phyloP scores from a whole-genome alignment of 345 rosid genomes.

The Erucastrum elatum region DNA sequence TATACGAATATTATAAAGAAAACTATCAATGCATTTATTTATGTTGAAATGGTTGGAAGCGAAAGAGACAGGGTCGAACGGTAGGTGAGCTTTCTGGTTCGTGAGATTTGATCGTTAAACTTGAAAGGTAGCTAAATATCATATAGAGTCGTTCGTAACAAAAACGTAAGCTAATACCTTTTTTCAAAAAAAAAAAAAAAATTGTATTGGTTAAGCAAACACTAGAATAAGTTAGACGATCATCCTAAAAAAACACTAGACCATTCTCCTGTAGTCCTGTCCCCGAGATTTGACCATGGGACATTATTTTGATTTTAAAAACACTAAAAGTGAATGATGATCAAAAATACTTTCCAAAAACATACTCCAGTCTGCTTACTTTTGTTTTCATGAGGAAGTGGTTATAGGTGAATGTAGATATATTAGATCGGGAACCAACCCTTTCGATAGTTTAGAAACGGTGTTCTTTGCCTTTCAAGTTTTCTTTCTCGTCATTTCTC shows the following conservation, averaged over 20 bases:
- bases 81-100: constrained; percentile 10
- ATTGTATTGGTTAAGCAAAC: not conserved
- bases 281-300: not conserved
- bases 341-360: not conserved
- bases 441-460: not conserved
- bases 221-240: not conserved
- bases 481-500: not conserved
- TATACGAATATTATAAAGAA: not conserved
- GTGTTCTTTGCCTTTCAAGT: not conserved
- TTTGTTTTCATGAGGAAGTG: not conserved
- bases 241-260: not conserved
- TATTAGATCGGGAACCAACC: not conserved
- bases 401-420: too few relatives aligned
- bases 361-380: not conserved
- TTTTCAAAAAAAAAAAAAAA: not conserved
- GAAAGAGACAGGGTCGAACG: not conserved
- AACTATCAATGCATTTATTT: not conserved
- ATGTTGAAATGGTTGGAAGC: not conserved
- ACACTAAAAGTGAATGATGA: not conserved
- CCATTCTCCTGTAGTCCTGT: not conserved
- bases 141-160: not conserved
- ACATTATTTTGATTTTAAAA: not conserved
- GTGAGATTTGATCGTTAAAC: not conserved
- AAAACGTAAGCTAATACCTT: not conserved
- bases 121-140: constrained; percentile 12